Base-by-base conservation (phyloP, 306 rosid species). In the Ziziphus jujuba region DNA sequence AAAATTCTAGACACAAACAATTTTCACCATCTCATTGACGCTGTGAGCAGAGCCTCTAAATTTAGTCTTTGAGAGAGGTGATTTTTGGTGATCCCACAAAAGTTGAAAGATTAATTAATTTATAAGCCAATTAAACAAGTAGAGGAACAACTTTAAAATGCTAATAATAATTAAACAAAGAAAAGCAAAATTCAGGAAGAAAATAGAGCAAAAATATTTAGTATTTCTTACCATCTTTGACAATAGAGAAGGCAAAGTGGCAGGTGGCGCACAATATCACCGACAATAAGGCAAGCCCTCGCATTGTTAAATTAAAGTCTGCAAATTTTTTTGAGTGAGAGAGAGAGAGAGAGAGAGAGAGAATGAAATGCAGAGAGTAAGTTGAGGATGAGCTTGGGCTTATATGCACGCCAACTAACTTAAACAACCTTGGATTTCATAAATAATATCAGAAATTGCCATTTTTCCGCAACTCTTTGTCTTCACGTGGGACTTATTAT, bases 351-450 rank as follows among this genome's bases (percentile, higher is more conserved):
- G 19, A 12, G 60, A 65, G 35, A 47, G 47, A 14, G 35, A 17
- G 23, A 31, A 57, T 56, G 10, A 8, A 60, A 56, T 24, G 59
- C 43, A 10, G 34, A 49, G 57, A 11, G 68, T 21, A 68, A 24
- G 23, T 40, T 11, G 57, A 25, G 47, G 72, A 28, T 14, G 75
- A 75, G 77, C 33, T 31, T 13, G 66, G 68, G 72, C 77, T 90
- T 90, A 81, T 87, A 90, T 87, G 91, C 90, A 87, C 84, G 85
- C 56, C 72, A 45, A 44, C 58, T 23, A 74, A 59, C 65, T 0
- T 67, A 11, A 80, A 65, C 23, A 74, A 70, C 75, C 97, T 59
- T 51, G 10, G 50, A 59, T 65, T 78, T 50, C 1, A 2, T 3
- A 28, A 21, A 31, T 34, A 70, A 77, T 78, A 75, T 43, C 73